Evolutionary conservation across 2,329 filamentous ascomycete genomes (phyloP), one percentile per base, ranked within the genome.

Genomic region (Trichoderma afroharzianum): DNA sequence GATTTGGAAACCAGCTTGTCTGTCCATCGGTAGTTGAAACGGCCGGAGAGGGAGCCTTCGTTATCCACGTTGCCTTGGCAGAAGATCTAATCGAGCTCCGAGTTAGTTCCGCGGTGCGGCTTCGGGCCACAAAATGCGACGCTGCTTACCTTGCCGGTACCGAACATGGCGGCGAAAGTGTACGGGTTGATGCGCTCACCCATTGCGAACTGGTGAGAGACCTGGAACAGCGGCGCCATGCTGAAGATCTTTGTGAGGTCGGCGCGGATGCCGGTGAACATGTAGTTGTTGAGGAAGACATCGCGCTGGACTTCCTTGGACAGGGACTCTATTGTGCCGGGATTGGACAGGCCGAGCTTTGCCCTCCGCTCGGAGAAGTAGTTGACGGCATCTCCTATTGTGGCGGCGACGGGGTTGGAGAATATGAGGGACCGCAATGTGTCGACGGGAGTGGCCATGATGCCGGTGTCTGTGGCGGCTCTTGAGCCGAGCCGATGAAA

Each of bases 171-270:
- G 76, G 94, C 93, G 84, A 98, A 97, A 70, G 93, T 94, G 84
- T 99, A 99, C 47, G 96, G 96, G 81, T 95, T 95, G 82, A 97
- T 87, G 76, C 92, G 91, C 83, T 97, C 94, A 77, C 96, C 95
- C 89, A 98, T 93, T 70, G 95, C 92, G 82, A 99, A 96, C 77
- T 96, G 93, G 85, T 99, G 96, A 75, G 95, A 98, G 77, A 98
- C 93, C 84, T 98, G 95, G 88, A 99, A 99, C 76, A 98, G 86
- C 72, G 96, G 96, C 71, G 91, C 90, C 82, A 97, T 90, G 88
- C 94, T 96, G 85, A 98, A 97, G 80, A 94, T 91, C 88, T 98
- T 98, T 81, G 94, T 98, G 81, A 98, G 87, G 83, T 99, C 96
- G 82, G 95, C 97, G 81, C 95, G 93, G 82, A 99, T 88, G 79